Evolutionary conservation across 2,329 filamentous ascomycete genomes (phyloP).

Genomic region (Penicillium crustosum): DNA sequence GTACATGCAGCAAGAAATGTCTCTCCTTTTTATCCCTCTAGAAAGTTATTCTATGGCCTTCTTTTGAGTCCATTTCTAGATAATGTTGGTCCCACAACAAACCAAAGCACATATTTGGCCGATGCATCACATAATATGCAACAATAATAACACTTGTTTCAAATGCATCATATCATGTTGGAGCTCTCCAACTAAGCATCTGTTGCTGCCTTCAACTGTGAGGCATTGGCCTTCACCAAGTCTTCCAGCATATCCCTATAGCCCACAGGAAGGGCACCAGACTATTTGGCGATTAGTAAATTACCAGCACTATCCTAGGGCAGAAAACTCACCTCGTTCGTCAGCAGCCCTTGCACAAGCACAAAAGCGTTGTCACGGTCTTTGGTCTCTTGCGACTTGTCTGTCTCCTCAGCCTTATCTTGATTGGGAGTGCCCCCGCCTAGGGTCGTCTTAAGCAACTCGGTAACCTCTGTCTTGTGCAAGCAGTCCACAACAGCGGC

Average conservation of each 20-base stretch:
- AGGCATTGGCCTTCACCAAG: slow-evolving; percentile 29
- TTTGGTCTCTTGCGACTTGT: slow-evolving; percentile 32
- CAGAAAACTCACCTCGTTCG: slow-evolving; percentile 37
- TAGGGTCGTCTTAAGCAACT: slow-evolving; percentile 36
- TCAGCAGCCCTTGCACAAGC: slow-evolving; percentile 41
- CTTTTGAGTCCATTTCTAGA: not conserved
- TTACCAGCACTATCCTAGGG: slow-evolving; percentile 20
- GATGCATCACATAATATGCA: not conserved
- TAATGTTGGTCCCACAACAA: not conserved
- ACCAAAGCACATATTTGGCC: not conserved
- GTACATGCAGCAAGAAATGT: not conserved
- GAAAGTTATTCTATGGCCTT: not conserved
- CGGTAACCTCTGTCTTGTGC: slow-evolving; percentile 35
- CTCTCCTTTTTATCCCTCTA: not conserved
- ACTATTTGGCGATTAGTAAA: slow-evolving; percentile 22
- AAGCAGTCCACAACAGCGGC: slow-evolving; percentile 37
- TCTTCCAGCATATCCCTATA: slow-evolving; percentile 32
- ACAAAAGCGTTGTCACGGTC: slow-evolving; percentile 45
- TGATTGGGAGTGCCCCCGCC: slow-evolving; percentile 16
- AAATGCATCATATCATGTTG: not conserved
- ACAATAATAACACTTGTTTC: not conserved
- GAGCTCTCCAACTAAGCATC: not conserved
- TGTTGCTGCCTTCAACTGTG: slow-evolving; percentile 17
- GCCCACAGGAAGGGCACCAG: slow-evolving; percentile 28
- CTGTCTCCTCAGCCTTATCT: slow-evolving; percentile 16